phyloP scores from a whole-genome alignment of 2,329 filamentous ascomycete genomes.

The Nemania serpens region DNA sequence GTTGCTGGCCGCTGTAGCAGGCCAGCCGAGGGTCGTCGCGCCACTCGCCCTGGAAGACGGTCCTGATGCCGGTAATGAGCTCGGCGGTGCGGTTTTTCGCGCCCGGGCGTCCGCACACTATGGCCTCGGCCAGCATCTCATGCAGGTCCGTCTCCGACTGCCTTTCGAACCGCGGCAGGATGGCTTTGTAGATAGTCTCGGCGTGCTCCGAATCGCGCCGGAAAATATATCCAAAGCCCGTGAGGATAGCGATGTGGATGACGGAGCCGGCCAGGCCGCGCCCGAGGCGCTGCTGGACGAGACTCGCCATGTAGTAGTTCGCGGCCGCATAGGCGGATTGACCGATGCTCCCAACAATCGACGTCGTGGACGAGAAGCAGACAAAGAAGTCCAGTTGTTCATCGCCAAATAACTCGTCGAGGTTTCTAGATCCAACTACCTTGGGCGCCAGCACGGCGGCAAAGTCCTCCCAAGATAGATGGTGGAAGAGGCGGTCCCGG shows the following conservation, averaged over 20 bases:
- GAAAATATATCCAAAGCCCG: constrained; percentile 2
- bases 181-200: neutral
- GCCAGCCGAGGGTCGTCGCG: neutral
- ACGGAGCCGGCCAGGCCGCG: neutral
- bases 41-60: neutral
- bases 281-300: neutral
- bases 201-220: neutral
- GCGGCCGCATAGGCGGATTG: constrained; percentile 8
- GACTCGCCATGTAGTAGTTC: constrained; percentile 10
- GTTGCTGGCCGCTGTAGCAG: neutral
- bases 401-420: constrained; percentile 41
- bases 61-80: neutral
- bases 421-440: constrained; percentile 44
- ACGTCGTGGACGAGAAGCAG: constrained; percentile 19
- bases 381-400: constrained; percentile 44
- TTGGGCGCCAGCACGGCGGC: constrained; percentile 49
- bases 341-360: neutral
- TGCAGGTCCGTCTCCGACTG: constrained; percentile 8
- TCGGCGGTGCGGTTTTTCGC: no score
- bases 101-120: neutral
- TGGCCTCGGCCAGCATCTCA: constrained; percentile 2
- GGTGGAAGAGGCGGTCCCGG: neutral
- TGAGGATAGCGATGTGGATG: neutral
- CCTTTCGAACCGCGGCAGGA: neutral
- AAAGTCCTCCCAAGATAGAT: neutral